These are phyloP conservation scores for Epicoccum sorghinum DNA, from an alignment of 2,329 filamentous ascomycete genomes.

Conservation along the genomic window DNA sequence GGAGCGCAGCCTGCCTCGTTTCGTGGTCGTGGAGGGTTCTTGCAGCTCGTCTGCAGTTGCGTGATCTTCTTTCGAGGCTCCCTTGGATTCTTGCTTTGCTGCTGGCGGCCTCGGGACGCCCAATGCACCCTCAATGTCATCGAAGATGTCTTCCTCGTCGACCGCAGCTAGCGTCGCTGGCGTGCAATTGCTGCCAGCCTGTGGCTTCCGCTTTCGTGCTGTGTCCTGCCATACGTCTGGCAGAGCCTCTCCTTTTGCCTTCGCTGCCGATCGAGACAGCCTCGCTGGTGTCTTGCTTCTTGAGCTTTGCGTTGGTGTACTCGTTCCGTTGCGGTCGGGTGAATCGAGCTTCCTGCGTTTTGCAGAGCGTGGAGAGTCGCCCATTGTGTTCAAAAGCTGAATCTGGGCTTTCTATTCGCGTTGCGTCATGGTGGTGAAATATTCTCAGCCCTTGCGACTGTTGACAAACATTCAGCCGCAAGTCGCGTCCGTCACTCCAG, in stretches of 20 bases:
- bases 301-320: conserved; percentile 27
- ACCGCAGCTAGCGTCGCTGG: conserved; percentile 7
- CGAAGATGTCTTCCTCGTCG: conserved; percentile 47
- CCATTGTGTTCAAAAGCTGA: conserved; percentile 24
- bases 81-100: conserved; percentile 15
- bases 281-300: conserved; percentile 30
- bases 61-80: conserved; percentile 9
- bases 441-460: conserved; percentile 1
- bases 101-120: conserved; percentile 27
- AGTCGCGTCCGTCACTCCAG: conserved; percentile 15
- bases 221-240: conserved; percentile 18
- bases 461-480: conserved; percentile 9
- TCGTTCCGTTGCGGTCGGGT: conserved; percentile 29
- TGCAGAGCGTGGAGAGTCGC: conserved; percentile 42
- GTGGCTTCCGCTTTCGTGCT: conserved; percentile 12
- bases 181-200: conserved; percentile 19
- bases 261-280: conserved; percentile 22
- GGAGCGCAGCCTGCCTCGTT: conserved; percentile 22
- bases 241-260: conserved; percentile 15
- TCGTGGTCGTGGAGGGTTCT: conserved; percentile 22
- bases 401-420: neutral
- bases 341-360: conserved; percentile 47
- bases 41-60: conserved; percentile 22
- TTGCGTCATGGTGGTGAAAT: conserved; percentile 6
- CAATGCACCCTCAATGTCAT: conserved; percentile 53